phyloP scores from a whole-genome alignment of 805 yeast genomes.

The Candida nemodendra region DNA sequence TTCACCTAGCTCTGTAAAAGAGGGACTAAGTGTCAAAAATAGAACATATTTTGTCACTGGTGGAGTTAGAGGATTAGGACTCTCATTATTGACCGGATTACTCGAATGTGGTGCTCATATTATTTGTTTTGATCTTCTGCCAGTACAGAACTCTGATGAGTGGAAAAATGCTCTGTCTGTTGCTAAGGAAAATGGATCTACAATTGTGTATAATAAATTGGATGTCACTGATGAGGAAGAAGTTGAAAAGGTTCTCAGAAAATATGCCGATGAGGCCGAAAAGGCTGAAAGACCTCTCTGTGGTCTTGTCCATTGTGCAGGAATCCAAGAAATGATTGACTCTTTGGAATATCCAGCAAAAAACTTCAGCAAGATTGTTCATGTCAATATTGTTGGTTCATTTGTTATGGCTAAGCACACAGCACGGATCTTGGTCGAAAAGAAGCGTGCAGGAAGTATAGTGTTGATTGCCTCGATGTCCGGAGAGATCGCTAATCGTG shows the following conservation, averaged over 20 bases:
- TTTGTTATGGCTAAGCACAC: slow-evolving; percentile 21
- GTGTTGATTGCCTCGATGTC: slow-evolving; percentile 54
- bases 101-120: slow-evolving; percentile 17
- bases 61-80: slow-evolving; percentile 18
- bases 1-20: slow-evolving; percentile 16
- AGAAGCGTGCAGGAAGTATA: slow-evolving; percentile 39
- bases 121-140: slow-evolving; percentile 12
- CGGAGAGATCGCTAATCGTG: slow-evolving; percentile 50
- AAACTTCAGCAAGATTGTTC: slow-evolving; percentile 12
- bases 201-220: slow-evolving; percentile 10
- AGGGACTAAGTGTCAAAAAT: slow-evolving; percentile 10
- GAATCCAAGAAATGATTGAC: slow-evolving; percentile 16
- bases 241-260: slow-evolving; percentile 8
- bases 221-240: slow-evolving; percentile 17
- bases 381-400: slow-evolving; percentile 17
- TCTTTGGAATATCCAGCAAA: slow-evolving; percentile 17
- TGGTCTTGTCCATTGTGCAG: slow-evolving; percentile 18
- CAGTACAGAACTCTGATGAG: slow-evolving; percentile 12
- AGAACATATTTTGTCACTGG: slow-evolving; percentile 20
- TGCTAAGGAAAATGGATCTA: slow-evolving; percentile 11
- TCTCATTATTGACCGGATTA: slow-evolving; percentile 12
- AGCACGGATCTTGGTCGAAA: slow-evolving; percentile 10
- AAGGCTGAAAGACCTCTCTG: slow-evolving; percentile 13
- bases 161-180: slow-evolving; percentile 14
- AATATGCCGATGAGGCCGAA: slow-evolving; percentile 10